A percentile compares a stretch with the other conserved stretches of the same genome.
Evolutionary conservation across 257 asterid genomes (phyloP).

Genomic region (Solanum pennellii): DNA sequence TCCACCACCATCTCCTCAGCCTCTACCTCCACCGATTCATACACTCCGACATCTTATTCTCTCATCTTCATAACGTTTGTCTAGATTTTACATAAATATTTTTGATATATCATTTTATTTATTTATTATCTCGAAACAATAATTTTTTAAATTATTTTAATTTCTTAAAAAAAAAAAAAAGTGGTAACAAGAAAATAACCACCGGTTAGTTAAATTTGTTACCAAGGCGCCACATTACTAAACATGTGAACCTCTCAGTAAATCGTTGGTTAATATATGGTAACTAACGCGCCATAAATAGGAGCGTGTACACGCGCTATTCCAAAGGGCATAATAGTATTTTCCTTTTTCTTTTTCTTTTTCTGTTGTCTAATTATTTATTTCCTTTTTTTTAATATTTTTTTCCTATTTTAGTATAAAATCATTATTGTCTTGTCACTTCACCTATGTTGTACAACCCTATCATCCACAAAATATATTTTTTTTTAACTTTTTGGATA

Average conservation of each 20-base stretch:
- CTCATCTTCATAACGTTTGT: not conserved
- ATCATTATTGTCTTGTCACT: constrained; percentile 6
- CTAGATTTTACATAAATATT: not conserved
- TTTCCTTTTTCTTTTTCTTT: not conserved
- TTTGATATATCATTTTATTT: too few species aligned
- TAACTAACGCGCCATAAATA: not conserved
- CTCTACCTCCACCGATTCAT: too few species aligned
- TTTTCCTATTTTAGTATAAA: not conserved
- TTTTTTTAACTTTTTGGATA: too few species aligned
- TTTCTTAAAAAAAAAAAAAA: not conserved
- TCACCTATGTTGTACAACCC: not conserved
- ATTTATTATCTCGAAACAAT: not conserved
- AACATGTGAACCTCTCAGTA: not conserved
- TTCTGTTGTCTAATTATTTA: not conserved
- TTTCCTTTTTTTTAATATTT: not conserved
- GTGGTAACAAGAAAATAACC: not conserved
- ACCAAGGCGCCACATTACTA: not conserved
- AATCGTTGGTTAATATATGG: not conserved
- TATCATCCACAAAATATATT: not conserved
- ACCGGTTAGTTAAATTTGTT: not conserved
- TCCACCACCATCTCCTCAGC: too few species aligned
- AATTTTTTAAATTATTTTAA: too few species aligned
- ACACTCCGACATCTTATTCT: not conserved
- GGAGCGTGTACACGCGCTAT: not conserved
- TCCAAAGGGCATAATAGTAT: not conserved